A percentile compares a stretch with the other conserved stretches of the same genome.
Conservation (phyloP, 208 protist species). For the Trypanosoma vivax region DNA sequence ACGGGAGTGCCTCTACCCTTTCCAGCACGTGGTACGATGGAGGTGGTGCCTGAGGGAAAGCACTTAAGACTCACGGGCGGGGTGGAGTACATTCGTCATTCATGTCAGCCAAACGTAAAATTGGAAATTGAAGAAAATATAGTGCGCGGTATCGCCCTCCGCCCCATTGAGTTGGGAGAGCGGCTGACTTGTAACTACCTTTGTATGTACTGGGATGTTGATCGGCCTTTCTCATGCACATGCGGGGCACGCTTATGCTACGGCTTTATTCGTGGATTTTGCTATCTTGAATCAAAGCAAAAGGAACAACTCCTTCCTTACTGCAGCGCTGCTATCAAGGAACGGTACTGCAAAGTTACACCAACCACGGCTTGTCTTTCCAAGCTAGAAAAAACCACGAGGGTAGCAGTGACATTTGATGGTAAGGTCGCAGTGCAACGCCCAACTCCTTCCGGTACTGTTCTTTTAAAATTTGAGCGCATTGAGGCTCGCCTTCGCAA, state of each 20-base stretch:
- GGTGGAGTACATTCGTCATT: slow-evolving; percentile 75
- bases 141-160: slow-evolving; percentile 66
- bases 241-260: slow-evolving; percentile 81
- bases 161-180: slow-evolving; percentile 66
- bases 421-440: slow-evolving; percentile 45
- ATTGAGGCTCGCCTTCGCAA: slow-evolving; percentile 5
- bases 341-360: slow-evolving; percentile 48
- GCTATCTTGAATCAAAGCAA: slow-evolving; percentile 61
- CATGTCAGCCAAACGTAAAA: slow-evolving; percentile 75
- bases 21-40: slow-evolving; percentile 69
- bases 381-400: slow-evolving; percentile 21
- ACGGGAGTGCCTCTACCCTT: slow-evolving; percentile 71
- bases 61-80: slow-evolving; percentile 75
- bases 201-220: slow-evolving; percentile 81
- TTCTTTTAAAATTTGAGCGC: slow-evolving; percentile 34
- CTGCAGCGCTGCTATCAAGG: slow-evolving; percentile 56
- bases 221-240: slow-evolving; percentile 68
- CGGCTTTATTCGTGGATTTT: slow-evolving; percentile 74
- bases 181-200: slow-evolving; percentile 83
- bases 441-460: slow-evolving; percentile 48
- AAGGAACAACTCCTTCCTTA: slow-evolving; percentile 60
- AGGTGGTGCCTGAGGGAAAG: slow-evolving; percentile 53
- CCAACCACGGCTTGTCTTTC: slow-evolving; percentile 25
- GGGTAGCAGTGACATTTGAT: slow-evolving; percentile 27
- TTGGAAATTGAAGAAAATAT: slow-evolving; percentile 60